phyloP scores from a whole-genome alignment of 768 basidiomycete species.

The Tulasnella sp. region DNA sequence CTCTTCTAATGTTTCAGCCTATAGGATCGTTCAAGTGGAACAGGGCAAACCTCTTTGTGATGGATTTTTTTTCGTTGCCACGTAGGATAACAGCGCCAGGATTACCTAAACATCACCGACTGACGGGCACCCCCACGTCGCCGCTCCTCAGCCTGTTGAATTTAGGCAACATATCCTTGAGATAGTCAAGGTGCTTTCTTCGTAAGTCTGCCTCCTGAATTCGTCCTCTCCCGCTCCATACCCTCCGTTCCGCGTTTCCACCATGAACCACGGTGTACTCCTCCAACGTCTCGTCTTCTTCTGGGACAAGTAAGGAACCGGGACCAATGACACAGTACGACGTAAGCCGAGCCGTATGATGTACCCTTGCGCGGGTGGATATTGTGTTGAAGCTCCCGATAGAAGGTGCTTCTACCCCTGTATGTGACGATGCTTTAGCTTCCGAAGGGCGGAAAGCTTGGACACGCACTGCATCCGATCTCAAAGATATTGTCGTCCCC shows the following conservation, averaged over 20 bases:
- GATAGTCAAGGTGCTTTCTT: conserved; percentile 80
- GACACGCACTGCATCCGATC: conserved; percentile 72
- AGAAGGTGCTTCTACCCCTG: conserved; percentile 77
- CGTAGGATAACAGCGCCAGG: no score
- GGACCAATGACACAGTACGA: conserved; percentile 77
- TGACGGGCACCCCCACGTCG: conserved; percentile 16
- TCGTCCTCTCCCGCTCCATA: conserved; percentile 77
- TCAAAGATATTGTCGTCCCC: conserved; percentile 92
- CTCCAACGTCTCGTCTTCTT: conserved; percentile 63
- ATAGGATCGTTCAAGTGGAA: no score
- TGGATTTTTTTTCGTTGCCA: no score
- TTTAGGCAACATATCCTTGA: conserved; percentile 83
- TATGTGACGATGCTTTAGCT: background rate
- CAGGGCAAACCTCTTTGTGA: no score
- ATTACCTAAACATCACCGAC: no score
- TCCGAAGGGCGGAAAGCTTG: background rate
- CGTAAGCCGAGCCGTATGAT: conserved; percentile 66
- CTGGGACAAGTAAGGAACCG: conserved; percentile 64
- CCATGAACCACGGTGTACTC: conserved; percentile 82
- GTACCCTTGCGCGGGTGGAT: conserved; percentile 68
- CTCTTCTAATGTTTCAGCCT: no score
- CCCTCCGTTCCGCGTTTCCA: conserved; percentile 47
- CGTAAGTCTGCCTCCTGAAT: conserved; percentile 74
- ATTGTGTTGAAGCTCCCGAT: conserved; percentile 81
- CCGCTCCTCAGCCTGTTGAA: conserved; percentile 59